phyloP scores from a whole-genome alignment of 805 yeast genomes.

The Suhomyces prunicola region DNA sequence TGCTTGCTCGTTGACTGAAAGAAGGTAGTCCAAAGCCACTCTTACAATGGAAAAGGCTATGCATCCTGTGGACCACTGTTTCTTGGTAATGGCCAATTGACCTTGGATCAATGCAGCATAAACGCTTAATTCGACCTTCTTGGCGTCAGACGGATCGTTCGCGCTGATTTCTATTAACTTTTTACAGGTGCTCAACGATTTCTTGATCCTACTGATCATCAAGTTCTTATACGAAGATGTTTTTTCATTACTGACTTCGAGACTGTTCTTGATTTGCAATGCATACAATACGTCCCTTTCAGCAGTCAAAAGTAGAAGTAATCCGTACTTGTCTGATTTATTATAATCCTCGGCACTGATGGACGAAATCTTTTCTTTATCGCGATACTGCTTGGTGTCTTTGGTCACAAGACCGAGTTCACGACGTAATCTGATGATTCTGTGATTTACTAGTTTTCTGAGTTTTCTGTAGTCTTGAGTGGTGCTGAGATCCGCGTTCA shows the following conservation, averaged over 20 bases:
- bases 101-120: conserved; percentile 52
- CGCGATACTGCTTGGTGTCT: conserved; percentile 61
- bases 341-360: conserved; percentile 50
- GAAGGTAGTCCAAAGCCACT: conserved; percentile 55
- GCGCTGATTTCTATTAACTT: conserved; percentile 41
- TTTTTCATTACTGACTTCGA: conserved; percentile 51
- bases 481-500: conserved; percentile 59
- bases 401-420: conserved; percentile 59
- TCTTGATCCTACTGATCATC: conserved; percentile 64
- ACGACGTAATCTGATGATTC: conserved; percentile 62
- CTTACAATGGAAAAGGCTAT: conserved; percentile 57
- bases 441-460: conserved; percentile 58
- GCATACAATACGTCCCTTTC: conserved; percentile 78
- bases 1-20: conserved; percentile 6
- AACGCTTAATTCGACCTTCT: conserved; percentile 29
- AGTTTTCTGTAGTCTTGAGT: conserved; percentile 69
- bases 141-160: conserved; percentile 29
- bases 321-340: conserved; percentile 50
- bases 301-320: conserved; percentile 58
- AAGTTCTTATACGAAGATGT: conserved; percentile 45
- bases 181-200: conserved; percentile 47
- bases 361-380: conserved; percentile 45
- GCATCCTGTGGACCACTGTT: conserved; percentile 55
- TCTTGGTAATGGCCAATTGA: conserved; percentile 46
- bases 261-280: conserved; percentile 53